phyloP scores from a whole-genome alignment of 352 stramenopile genomes.

The Phytopythium montanum region DNA sequence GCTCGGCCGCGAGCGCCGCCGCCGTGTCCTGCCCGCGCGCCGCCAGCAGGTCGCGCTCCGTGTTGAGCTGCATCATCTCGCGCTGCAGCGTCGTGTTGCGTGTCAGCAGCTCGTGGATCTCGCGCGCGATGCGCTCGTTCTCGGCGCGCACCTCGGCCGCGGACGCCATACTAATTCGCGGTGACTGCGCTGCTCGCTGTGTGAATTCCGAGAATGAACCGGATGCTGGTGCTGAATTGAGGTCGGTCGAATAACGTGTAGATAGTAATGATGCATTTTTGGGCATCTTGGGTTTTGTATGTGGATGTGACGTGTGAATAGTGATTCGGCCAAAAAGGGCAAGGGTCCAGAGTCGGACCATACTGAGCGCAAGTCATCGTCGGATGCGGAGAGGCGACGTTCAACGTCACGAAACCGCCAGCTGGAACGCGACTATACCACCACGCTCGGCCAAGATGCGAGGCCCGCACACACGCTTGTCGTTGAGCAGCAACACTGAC shows the following conservation, averaged over 20 bases:
- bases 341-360: background rate
- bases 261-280: conserved; percentile 5
- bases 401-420: conserved; percentile 3
- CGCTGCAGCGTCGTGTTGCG: conserved; percentile 65
- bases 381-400: conserved; percentile 5
- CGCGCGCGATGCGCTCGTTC: conserved; percentile 46
- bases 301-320: background rate
- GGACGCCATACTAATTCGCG: conserved; percentile 28
- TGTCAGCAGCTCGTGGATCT: conserved; percentile 57
- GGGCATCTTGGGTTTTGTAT: background rate
- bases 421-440: conserved; percentile 1
- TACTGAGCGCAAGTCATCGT: conserved; percentile 1
- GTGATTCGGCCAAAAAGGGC: background rate
- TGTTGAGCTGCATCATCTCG: conserved; percentile 48
- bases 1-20: conserved; percentile 43
- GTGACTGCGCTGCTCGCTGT: background rate
- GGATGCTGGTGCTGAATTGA: no score
- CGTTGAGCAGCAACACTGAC: background rate
- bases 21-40: conserved; percentile 33
- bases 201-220: background rate
- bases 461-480: background rate
- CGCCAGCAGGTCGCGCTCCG: conserved; percentile 41
- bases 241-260: conserved; percentile 4
- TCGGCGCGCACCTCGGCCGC: conserved; percentile 40
- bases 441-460: background rate